A percentile compares a stretch with the other conserved stretches of the same genome.
Evolutionary conservation across 2,329 filamentous ascomycete genomes (phyloP).

Genomic region (Curvularia sp.): DNA sequence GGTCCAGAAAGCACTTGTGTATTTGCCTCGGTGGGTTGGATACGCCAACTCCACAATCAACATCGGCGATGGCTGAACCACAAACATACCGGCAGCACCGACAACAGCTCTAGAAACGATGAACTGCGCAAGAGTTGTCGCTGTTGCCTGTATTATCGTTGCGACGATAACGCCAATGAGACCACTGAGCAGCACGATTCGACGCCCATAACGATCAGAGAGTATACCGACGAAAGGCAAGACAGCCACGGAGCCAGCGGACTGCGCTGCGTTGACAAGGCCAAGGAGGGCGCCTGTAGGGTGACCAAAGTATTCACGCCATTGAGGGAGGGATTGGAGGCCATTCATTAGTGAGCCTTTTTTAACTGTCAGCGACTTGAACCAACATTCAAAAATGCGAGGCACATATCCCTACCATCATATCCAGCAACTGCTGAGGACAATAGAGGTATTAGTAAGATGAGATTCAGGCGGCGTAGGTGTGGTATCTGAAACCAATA

Average conservation of each 20-base stretch:
- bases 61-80: constrained; percentile 58
- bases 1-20: constrained; percentile 62
- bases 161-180: constrained; percentile 3
- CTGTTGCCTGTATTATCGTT: constrained; percentile 6
- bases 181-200: constrained; percentile 12
- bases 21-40: constrained; percentile 63
- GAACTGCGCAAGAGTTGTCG: constrained; percentile 54
- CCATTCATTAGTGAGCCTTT: constrained; percentile 44
- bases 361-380: background rate
- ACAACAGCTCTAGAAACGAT: constrained; percentile 53
- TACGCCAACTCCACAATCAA: constrained; percentile 65
- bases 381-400: constrained; percentile 19
- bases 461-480: constrained; percentile 54
- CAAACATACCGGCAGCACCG: constrained; percentile 58
- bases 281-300: constrained; percentile 25
- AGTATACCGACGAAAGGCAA: constrained; percentile 18
- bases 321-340: constrained; percentile 41
- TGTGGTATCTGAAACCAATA: constrained; percentile 54
- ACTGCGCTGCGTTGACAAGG: constrained; percentile 21
- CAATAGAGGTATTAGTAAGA: constrained; percentile 54
- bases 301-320: constrained; percentile 21
- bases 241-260: constrained; percentile 16
- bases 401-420: constrained; percentile 14
- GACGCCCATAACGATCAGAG: constrained; percentile 20
- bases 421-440: constrained; percentile 53